phyloP scores from a whole-genome alignment of 306 rosid genomes.

The Quercus bicolor region DNA sequence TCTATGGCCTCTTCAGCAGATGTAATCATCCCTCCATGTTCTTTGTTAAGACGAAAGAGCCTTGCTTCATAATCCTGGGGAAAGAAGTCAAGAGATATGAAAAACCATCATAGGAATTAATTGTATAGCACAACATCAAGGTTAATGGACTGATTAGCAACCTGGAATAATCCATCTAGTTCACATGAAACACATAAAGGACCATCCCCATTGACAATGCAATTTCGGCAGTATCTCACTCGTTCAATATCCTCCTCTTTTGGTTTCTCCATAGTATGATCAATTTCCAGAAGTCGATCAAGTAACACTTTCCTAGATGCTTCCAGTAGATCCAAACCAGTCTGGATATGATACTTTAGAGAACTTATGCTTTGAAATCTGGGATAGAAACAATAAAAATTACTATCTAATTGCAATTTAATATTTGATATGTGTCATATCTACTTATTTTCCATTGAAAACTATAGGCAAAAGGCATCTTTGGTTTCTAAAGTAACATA shows the following conservation, averaged over 20 bases:
- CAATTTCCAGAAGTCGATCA: conserved; percentile 78
- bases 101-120: conserved; percentile 9
- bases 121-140: conserved; percentile 19
- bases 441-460: conserved; percentile 17
- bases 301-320: conserved; percentile 70
- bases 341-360: conserved; percentile 83
- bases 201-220: conserved; percentile 70
- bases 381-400: conserved; percentile 30
- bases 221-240: conserved; percentile 74
- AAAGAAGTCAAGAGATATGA: conserved; percentile 19
- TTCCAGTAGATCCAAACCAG: conserved; percentile 76
- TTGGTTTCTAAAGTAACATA: conserved; percentile 15
- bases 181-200: conserved; percentile 80
- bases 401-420: conserved; percentile 6
- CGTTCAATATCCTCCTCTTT: conserved; percentile 80
- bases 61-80: conserved; percentile 82
- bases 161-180: conserved; percentile 84
- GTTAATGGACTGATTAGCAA: conserved; percentile 28
- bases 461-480: conserved; percentile 12
- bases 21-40: conserved; percentile 63
- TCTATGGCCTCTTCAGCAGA: conserved; percentile 92
- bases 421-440: background rate
- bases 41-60: conserved; percentile 70
- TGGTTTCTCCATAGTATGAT: conserved; percentile 80
- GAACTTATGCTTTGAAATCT: conserved; percentile 75